A percentile compares a stretch with the other conserved stretches of the same genome.
Evolutionary conservation across 495 filamentous ascomycete genomes (phyloP).

Genomic region (Hyaloscypha variabilis): DNA sequence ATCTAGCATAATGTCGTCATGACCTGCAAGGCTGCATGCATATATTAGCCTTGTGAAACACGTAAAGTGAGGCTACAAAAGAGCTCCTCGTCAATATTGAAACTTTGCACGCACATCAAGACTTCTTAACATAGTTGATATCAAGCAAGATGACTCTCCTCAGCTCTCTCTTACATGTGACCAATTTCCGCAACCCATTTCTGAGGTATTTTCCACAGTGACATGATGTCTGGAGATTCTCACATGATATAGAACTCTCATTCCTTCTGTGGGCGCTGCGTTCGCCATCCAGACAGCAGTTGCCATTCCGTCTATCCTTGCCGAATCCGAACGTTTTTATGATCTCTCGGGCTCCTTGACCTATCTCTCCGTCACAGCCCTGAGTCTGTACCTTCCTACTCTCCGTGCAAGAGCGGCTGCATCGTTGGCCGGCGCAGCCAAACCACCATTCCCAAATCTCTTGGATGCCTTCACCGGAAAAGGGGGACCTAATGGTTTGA

Average conservation of each 20-base stretch:
- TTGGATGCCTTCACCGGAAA: constrained; percentile 40
- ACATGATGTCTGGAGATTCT: neutral
- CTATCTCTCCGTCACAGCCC: constrained; percentile 57
- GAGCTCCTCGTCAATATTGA: neutral
- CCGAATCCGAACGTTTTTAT: constrained; percentile 63
- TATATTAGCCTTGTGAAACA: constrained; percentile 1
- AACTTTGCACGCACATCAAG: neutral
- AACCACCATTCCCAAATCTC: constrained; percentile 51
- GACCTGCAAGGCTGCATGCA: neutral
- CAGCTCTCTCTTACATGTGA: constrained; percentile 52
- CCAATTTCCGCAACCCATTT: constrained; percentile 59
- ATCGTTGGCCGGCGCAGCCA: constrained; percentile 36
- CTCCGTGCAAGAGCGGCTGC: constrained; percentile 51
- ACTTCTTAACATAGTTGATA: neutral
- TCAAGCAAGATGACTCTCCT: constrained; percentile 47
- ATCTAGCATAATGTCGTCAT: constrained; percentile 10
- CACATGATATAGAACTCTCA: constrained; percentile 41
- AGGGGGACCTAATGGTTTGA: constrained; percentile 42
- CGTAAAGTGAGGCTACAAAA: neutral
- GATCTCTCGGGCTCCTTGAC: constrained; percentile 66
- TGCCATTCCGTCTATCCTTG: constrained; percentile 59
- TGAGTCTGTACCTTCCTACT: constrained; percentile 60
- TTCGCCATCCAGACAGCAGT: constrained; percentile 57
- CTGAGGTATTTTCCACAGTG: constrained; percentile 39
- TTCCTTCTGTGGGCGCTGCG: constrained; percentile 58